Percentiles rank a stretch among this genome's conserved stretches.
Evolutionary conservation across 1,139 yeast genomes (phyloP).

Genomic region (Yamadazyma atlantica): DNA sequence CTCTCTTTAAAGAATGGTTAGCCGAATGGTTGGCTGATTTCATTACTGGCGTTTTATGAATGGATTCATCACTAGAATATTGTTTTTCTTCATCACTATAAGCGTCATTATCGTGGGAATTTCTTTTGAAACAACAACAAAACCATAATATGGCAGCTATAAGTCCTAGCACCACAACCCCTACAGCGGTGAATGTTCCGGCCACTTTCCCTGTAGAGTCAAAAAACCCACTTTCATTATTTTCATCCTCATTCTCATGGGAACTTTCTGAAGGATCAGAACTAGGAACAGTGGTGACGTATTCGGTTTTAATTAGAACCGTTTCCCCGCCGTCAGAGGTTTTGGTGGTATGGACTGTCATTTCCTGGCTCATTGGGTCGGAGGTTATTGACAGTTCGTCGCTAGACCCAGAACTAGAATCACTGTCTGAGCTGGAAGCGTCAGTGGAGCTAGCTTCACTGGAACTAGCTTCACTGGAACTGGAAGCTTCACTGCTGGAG

Average conservation of each 20-base stretch:
- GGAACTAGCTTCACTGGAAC: not conserved
- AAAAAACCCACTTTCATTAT: constrained; percentile 41
- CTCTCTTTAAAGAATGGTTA: constrained; percentile 22
- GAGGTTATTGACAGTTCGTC: constrained; percentile 5
- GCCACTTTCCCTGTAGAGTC: constrained; percentile 66
- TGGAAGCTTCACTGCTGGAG: not conserved
- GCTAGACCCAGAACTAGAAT: not conserved
- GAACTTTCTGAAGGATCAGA: not conserved
- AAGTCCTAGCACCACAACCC: constrained; percentile 48
- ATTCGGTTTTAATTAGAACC: constrained; percentile 22
- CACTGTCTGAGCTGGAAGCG: not conserved
- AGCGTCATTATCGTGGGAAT: constrained; percentile 25
- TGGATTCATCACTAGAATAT: constrained; percentile 17
- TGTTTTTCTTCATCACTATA: constrained; percentile 43
- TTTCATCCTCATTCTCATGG: constrained; percentile 1
- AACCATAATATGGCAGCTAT: constrained; percentile 34
- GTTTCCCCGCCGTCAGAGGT: constrained; percentile 27
- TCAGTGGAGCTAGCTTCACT: not conserved
- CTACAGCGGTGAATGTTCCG: constrained; percentile 72
- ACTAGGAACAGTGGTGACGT: constrained; percentile 16
- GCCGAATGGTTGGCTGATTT: constrained; percentile 15
- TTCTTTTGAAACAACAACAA: constrained; percentile 29
- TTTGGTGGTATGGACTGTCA: constrained; percentile 23
- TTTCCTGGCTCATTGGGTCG: constrained; percentile 7
- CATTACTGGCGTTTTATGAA: constrained; percentile 14